Conservation (phyloP, 2,329 filamentous ascomycete species). For the Colletotrichum lentis region DNA sequence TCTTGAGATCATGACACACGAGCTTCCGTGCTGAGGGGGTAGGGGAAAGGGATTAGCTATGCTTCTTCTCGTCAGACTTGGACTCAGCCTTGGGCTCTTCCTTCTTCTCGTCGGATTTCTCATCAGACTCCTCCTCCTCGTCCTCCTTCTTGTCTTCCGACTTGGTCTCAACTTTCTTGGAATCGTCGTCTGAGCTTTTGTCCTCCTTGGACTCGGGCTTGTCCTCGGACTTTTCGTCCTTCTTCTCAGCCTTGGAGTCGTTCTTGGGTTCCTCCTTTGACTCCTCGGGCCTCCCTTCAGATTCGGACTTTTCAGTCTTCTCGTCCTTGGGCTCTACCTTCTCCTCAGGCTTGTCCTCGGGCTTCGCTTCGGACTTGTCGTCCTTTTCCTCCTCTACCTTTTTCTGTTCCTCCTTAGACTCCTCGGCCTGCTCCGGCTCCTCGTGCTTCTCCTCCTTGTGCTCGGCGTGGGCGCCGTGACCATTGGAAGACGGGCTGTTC, state of each 20-base stretch:
- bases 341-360: constrained; percentile 22
- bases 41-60: constrained; percentile 2
- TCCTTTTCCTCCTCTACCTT: constrained; percentile 32
- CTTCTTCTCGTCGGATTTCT: constrained; percentile 1
- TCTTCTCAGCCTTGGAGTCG: constrained; percentile 35
- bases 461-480: constrained; percentile 21
- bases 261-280: constrained; percentile 25
- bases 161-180: constrained; percentile 36
- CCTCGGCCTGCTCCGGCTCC: constrained; percentile 35
- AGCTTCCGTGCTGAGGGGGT: background rate
- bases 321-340: constrained; percentile 33
- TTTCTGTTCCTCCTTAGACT: constrained; percentile 20
- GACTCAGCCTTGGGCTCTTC: constrained; percentile 38
- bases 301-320: constrained; percentile 34
- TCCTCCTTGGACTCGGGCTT: constrained; percentile 40
- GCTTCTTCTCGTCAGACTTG: constrained; percentile 24
- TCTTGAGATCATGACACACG: constrained; percentile 38
- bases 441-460: constrained; percentile 19
- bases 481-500: constrained; percentile 23
- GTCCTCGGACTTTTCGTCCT: constrained; percentile 37
- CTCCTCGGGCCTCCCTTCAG: constrained; percentile 37
- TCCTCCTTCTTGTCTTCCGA: constrained; percentile 43
- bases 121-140: constrained; percentile 42
- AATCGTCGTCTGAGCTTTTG: constrained; percentile 11
- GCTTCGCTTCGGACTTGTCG: constrained; percentile 19